Conservation (phyloP, 129 eudicot genomes). For the Flaveria brownii region DNA sequence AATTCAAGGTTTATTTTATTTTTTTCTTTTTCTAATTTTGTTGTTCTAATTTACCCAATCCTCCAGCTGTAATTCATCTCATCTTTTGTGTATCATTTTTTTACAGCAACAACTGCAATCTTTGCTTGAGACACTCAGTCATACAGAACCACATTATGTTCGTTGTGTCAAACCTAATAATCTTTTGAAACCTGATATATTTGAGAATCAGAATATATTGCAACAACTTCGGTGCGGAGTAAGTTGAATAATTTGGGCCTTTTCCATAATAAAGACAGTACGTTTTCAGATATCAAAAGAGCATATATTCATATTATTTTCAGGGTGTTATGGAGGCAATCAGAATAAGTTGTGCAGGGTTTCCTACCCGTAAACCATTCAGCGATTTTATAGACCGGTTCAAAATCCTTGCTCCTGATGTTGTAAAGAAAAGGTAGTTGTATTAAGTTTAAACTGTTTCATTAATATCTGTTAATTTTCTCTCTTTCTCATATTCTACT, state of each 20-base stretch:
- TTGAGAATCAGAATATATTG: slow-evolving; percentile 76
- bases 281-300: neutral
- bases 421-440: slow-evolving; percentile 56
- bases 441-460: neutral
- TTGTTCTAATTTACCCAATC: slow-evolving; percentile 10
- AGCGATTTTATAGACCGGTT: slow-evolving; percentile 71
- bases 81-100: slow-evolving; percentile 4
- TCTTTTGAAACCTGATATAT: slow-evolving; percentile 79
- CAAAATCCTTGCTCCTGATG: slow-evolving; percentile 67
- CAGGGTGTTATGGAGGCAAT: slow-evolving; percentile 99
- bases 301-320: slow-evolving; percentile 15
- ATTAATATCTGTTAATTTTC: slow-evolving; percentile 10
- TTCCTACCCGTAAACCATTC: slow-evolving; percentile 80
- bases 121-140: slow-evolving; percentile 87
- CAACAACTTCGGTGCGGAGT: slow-evolving; percentile 99
- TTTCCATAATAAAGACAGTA: neutral
- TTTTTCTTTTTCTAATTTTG: neutral
- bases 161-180: slow-evolving; percentile 94
- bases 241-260: slow-evolving; percentile 24
- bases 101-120: slow-evolving; percentile 88
- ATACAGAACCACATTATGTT: slow-evolving; percentile 90
- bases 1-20: slow-evolving; percentile 57
- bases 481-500: slow-evolving; percentile 9
- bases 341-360: slow-evolving; percentile 93
- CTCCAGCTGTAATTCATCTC: neutral